Percentiles rank a stretch among this genome's conserved stretches.
These are phyloP conservation scores for Coniochaeta sp. DNA, from an alignment of 2,329 filamentous ascomycete species.

Conservation along the genomic window DNA sequence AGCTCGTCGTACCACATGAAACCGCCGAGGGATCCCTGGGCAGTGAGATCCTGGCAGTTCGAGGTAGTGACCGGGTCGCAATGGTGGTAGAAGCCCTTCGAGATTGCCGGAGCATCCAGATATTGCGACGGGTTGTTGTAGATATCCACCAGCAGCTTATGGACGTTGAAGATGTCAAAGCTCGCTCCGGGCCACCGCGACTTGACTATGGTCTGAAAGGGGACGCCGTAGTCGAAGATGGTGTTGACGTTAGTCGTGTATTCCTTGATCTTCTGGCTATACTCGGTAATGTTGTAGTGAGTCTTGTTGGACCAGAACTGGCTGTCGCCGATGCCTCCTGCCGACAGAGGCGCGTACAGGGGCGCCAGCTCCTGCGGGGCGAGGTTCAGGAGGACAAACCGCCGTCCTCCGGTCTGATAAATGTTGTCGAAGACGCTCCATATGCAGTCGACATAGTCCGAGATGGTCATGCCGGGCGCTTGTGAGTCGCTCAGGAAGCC, in stretches of 20 bases:
- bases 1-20: constrained; percentile 69
- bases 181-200: constrained; percentile 49
- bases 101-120: constrained; percentile 56
- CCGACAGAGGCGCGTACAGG: constrained; percentile 47
- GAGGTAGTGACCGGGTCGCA: constrained; percentile 30
- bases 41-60: constrained; percentile 28
- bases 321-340: constrained; percentile 32
- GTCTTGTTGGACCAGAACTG: constrained; percentile 40
- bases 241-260: constrained; percentile 43
- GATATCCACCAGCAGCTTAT: constrained; percentile 59
- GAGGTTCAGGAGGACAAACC: constrained; percentile 66
- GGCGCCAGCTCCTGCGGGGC: constrained; percentile 62
- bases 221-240: constrained; percentile 40
- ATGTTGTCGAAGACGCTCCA: constrained; percentile 56
- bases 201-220: constrained; percentile 34
- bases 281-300: constrained; percentile 38
- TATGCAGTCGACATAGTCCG: constrained; percentile 61
- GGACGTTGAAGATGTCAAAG: constrained; percentile 61
- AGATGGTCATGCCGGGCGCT: constrained; percentile 48
- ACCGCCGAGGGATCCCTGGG: constrained; percentile 39
- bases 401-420: constrained; percentile 58
- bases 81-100: constrained; percentile 47
- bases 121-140: constrained; percentile 53
- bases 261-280: constrained; percentile 38
- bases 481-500: constrained; percentile 63